Conservation (phyloP, 2,329 filamentous ascomycete species). For the Pseudogymnoascus sp. region DNA sequence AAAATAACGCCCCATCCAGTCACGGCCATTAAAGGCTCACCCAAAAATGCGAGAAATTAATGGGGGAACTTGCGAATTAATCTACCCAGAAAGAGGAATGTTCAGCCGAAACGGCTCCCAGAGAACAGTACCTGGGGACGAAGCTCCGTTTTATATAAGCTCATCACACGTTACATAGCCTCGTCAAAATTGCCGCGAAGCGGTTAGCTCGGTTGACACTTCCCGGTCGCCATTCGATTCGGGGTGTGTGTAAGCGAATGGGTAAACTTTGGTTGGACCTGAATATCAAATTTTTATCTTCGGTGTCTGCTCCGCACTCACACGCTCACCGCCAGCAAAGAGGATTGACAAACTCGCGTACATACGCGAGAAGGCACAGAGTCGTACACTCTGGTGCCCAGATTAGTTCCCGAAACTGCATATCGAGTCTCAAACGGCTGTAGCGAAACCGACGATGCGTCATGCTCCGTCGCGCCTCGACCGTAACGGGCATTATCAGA, state of each 20-base stretch:
- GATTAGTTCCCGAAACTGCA: background rate
- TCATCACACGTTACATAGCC: conserved; percentile 7
- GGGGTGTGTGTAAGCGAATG: background rate
- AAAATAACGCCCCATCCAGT: background rate
- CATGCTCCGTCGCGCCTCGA: background rate
- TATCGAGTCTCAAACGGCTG: background rate
- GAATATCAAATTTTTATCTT: background rate
- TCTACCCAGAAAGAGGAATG: background rate
- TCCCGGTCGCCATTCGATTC: background rate
- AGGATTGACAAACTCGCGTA: background rate
- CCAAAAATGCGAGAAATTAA: background rate
- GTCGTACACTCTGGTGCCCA: background rate
- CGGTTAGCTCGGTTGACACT: conserved; percentile 4
- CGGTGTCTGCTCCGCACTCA: background rate
- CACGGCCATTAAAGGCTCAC: background rate
- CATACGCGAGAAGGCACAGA: background rate
- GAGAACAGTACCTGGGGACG: background rate
- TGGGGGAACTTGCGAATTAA: background rate
- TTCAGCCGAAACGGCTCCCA: background rate
- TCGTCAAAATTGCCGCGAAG: conserved; percentile 8
- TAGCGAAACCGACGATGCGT: background rate
- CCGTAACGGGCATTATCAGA: background rate
- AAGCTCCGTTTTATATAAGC: conserved; percentile 7
- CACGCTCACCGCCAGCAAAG: background rate
- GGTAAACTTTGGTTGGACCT: background rate